Percentiles rank a stretch among this genome's conserved stretches.
Conservation (phyloP, 2,329 filamentous ascomycete genomes). For the Pseudogymnoascus destructans region DNA sequence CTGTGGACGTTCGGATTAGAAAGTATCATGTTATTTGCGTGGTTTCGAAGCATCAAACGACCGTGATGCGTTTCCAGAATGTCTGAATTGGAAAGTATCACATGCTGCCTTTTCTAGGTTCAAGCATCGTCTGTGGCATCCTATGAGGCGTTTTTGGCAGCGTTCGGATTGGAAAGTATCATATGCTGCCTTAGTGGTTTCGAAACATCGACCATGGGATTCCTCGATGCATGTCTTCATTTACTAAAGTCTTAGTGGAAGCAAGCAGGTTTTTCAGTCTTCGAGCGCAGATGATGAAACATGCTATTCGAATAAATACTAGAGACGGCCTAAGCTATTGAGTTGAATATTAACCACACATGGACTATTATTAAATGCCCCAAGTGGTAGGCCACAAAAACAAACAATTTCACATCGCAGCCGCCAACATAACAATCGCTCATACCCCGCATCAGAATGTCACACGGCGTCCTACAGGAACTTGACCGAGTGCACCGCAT, state of each 20-base stretch:
- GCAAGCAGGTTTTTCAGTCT: background rate
- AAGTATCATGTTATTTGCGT: background rate
- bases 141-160: background rate
- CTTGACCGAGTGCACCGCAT: background rate
- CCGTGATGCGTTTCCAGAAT: background rate
- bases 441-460: background rate
- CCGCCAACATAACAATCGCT: background rate
- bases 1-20: background rate
- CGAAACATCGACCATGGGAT: background rate
- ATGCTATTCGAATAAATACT: background rate
- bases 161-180: background rate
- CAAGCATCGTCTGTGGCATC: background rate
- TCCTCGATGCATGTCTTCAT: background rate
- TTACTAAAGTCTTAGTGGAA: background rate
- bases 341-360: background rate
- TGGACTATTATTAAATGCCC: background rate
- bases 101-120: background rate
- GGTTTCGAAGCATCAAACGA: background rate
- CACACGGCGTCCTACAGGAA: background rate
- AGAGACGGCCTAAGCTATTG: background rate
- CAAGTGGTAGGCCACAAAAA: background rate
- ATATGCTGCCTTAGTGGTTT: background rate
- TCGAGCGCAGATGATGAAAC: background rate
- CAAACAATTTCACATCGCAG: background rate
- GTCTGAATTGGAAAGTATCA: background rate